A percentile compares a stretch with the other conserved stretches of the same genome.
These are phyloP conservation scores for Cladosporium colombiae DNA, from an alignment of 2,329 filamentous ascomycete species.

Conservation along the genomic window DNA sequence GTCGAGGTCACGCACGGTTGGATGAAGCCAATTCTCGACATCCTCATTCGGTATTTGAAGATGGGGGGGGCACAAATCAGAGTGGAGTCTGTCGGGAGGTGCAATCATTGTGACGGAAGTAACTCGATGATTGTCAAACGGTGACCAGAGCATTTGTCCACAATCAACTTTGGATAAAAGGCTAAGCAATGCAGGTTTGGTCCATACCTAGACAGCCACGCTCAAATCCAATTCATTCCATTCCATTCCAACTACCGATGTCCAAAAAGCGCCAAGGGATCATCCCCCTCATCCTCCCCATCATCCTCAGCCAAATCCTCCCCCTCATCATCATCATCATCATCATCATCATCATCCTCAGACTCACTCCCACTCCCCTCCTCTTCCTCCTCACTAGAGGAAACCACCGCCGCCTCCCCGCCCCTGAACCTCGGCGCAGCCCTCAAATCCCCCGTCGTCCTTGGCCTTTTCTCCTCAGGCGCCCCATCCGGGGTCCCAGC, in stretches of 20 bases:
- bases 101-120: no score
- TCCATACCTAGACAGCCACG: background rate
- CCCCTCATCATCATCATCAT: slow-evolving; percentile 20
- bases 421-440: background rate
- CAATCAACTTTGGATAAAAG: no score
- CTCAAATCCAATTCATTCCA: background rate
- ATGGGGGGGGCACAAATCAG: no score
- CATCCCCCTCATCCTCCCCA: slow-evolving; percentile 11
- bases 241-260: slow-evolving; percentile 1
- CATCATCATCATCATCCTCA: slow-evolving; percentile 16
- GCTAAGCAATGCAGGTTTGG: no score
- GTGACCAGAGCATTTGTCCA: no score
- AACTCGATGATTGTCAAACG: no score
- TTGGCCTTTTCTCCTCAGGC: slow-evolving; percentile 21
- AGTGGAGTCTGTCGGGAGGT: no score
- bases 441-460: slow-evolving; percentile 25
- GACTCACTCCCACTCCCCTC: slow-evolving; percentile 1
- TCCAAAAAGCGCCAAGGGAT: slow-evolving; percentile 22
- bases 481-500: slow-evolving; percentile 17
- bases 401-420: slow-evolving; percentile 21
- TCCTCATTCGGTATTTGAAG: no score
- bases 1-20: no score
- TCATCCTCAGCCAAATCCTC: slow-evolving; percentile 22
- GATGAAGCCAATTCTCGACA: no score
- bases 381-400: slow-evolving; percentile 34